phyloP scores from a whole-genome alignment of 371 early-diverging fungal species.

The Mucor circinelloides region DNA sequence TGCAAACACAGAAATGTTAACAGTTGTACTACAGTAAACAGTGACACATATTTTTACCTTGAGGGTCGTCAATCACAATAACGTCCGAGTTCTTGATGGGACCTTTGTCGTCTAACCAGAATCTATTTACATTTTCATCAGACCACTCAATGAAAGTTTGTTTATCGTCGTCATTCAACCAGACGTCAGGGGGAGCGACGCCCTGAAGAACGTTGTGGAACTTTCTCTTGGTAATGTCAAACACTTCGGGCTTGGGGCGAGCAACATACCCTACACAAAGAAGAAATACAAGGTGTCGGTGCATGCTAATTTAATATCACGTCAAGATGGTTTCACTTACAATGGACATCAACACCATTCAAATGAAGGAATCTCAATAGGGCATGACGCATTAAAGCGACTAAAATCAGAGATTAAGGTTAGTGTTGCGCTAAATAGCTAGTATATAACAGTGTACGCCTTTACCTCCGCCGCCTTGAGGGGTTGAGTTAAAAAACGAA shows the following conservation, averaged over 20 bases:
- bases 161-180: constrained; percentile 73
- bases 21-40: background rate
- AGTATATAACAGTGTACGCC: background rate
- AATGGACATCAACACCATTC: constrained; percentile 69
- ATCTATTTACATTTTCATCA: constrained; percentile 71
- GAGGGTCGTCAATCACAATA: constrained; percentile 89
- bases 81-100: constrained; percentile 73
- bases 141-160: constrained; percentile 75
- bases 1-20: background rate
- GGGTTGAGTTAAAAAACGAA: constrained; percentile 84
- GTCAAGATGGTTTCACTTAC: constrained; percentile 25
- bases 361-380: constrained; percentile 70
- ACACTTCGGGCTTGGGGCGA: constrained; percentile 79
- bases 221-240: constrained; percentile 84
- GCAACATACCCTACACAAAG: constrained; percentile 63
- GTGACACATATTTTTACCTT: constrained; percentile 47
- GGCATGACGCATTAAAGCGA: constrained; percentile 91
- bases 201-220: constrained; percentile 92
- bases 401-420: constrained; percentile 34
- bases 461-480: constrained; percentile 85
- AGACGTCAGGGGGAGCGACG: constrained; percentile 65
- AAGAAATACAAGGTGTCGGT: background rate
- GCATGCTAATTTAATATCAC: background rate
- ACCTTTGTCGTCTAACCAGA: constrained; percentile 72
- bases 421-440: background rate